phyloP scores from a whole-genome alignment of 2,329 filamentous ascomycete genomes.

The Fusarium burgessii region DNA sequence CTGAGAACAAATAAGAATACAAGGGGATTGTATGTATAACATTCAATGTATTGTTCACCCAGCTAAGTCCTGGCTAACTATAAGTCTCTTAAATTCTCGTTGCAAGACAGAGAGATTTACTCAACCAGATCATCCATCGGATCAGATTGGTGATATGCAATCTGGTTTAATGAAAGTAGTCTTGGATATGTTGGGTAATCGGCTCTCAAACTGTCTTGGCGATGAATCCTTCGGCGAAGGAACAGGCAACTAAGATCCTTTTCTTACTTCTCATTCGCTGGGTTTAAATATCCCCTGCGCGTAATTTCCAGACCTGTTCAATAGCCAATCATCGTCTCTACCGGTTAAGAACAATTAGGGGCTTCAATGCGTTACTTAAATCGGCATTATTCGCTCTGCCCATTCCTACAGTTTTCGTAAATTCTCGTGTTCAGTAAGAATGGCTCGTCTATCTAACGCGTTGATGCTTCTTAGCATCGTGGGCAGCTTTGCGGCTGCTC shows the following conservation, averaged over 20 bases:
- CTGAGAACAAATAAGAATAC: too few species aligned
- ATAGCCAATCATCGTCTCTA: neutral
- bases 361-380: neutral
- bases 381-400: neutral
- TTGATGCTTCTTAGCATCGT: neutral
- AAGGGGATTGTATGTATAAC: too few species aligned
- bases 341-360: neutral
- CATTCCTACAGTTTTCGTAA: fast-evolving
- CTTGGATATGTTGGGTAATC: neutral
- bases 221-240: neutral
- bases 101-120: too few species aligned
- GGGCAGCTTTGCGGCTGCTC: conserved; percentile 2
- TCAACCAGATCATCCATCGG: too few species aligned
- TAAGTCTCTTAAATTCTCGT: too few species aligned
- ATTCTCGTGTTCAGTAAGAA: neutral
- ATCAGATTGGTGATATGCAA: too few species aligned
- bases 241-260: neutral
- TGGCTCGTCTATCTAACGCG: neutral
- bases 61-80: too few species aligned
- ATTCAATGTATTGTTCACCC: too few species aligned
- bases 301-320: neutral
- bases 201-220: neutral
- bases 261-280: neutral
- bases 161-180: too few species aligned
- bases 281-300: neutral